Conservation (phyloP, 225 moss, liverwort and hornwort species). For the Pleurozium schreberi region DNA sequence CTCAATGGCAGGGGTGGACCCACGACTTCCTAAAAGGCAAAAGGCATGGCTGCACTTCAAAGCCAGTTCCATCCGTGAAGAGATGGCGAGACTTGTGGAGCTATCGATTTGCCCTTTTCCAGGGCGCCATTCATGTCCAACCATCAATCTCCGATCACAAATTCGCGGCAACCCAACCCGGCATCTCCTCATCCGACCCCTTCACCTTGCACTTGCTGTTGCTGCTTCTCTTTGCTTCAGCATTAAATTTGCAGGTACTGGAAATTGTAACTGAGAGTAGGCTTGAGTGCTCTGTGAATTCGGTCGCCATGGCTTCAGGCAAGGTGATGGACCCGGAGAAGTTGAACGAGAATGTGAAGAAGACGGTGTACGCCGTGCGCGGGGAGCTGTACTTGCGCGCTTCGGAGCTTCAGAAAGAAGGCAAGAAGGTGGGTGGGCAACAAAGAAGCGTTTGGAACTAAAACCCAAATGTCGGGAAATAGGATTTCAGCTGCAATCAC, state of each 20-base stretch:
- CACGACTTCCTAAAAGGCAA: not conserved
- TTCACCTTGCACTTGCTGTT: not conserved
- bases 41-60: not conserved
- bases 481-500: not conserved
- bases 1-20: not conserved
- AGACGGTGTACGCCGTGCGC: constrained; percentile 83
- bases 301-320: constrained; percentile 16
- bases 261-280: not conserved
- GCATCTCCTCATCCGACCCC: not conserved
- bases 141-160: constrained; percentile 20
- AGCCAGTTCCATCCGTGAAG: not conserved
- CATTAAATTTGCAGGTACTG: not conserved
- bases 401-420: constrained; percentile 81
- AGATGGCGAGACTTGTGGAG: not conserved
- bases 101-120: not conserved
- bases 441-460: too few species aligned
- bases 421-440: constrained; percentile 2
- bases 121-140: constrained; percentile 20
- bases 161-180: not conserved
- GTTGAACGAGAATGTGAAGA: constrained; percentile 89
- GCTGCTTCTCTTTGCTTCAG: not conserved
- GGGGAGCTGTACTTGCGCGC: constrained; percentile 93
- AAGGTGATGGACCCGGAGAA: constrained; percentile 80
- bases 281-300: not conserved
- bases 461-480: not conserved